These are phyloP conservation scores for Aspergillus arachidicola DNA, from an alignment of 2,329 filamentous ascomycete genomes.

Conservation along the genomic window DNA sequence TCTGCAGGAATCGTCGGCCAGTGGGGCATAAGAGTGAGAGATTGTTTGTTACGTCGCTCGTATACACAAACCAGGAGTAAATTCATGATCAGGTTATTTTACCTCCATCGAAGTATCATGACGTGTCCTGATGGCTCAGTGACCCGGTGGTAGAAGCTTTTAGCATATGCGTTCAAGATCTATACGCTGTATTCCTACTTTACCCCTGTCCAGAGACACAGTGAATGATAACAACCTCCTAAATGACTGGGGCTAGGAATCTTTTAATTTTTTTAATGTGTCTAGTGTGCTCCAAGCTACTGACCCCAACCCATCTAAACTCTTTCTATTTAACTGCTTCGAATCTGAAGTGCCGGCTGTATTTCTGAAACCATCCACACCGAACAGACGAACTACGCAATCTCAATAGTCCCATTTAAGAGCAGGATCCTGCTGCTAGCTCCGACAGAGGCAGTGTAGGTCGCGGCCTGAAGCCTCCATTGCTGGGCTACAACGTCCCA, in stretches of 20 bases:
- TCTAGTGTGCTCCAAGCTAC: neutral
- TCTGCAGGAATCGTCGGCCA: neutral
- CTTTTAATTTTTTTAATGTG: neutral
- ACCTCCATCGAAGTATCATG: too few relatives aligned
- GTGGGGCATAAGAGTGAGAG: too few relatives aligned
- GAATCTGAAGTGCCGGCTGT: neutral
- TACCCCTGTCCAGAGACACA: neutral
- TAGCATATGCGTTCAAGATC: neutral
- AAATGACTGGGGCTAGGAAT: neutral
- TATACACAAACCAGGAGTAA: too few relatives aligned
- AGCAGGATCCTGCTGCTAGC: conserved; percentile 1
- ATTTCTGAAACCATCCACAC: neutral
- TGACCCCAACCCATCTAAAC: neutral
- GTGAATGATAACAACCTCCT: neutral
- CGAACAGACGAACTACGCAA: neutral
- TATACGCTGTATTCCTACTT: neutral
- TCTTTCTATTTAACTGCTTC: neutral
- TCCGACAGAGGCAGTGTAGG: conserved; percentile 6
- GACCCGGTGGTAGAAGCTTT: neutral
- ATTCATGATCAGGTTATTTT: too few relatives aligned
- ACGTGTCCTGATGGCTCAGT: too few relatives aligned
- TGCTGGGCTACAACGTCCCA: conserved; percentile 37
- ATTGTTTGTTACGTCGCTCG: too few relatives aligned
- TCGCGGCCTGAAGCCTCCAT: conserved; percentile 25
- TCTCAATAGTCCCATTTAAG: conserved; percentile 6